A percentile compares a stretch with the other conserved stretches of the same genome.
These are phyloP conservation scores for Purpureocillium takamizusanense DNA, from an alignment of 2,329 filamentous ascomycete species.

Conservation along the genomic window DNA sequence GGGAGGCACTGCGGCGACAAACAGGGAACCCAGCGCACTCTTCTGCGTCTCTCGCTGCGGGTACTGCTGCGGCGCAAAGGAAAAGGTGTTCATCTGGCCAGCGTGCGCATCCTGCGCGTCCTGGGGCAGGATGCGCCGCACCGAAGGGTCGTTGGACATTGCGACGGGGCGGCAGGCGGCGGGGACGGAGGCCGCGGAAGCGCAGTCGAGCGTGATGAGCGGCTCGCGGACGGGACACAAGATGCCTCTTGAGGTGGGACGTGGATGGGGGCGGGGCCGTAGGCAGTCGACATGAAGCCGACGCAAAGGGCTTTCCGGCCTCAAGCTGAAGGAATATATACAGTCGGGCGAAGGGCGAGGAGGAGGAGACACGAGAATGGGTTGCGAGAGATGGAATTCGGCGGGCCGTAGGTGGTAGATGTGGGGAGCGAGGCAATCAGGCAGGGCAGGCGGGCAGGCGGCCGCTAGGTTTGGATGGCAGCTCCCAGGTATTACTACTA, in stretches of 20 bases:
- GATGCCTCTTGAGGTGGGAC: not conserved
- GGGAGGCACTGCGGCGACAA: conserved; percentile 7
- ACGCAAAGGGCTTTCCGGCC: conserved; percentile 4
- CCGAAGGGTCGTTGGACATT: conserved; percentile 55
- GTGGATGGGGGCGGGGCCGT: not conserved
- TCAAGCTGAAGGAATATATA: no score
- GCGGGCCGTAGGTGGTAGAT: no score
- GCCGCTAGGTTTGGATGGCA: no score
- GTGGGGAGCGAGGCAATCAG: no score
- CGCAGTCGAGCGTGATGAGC: no score
- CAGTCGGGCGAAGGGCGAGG: not conserved
- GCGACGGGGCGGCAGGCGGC: conserved; percentile 6
- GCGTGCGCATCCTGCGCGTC: conserved; percentile 40
- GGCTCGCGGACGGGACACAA: conserved; percentile 1
- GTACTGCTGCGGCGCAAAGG: conserved; percentile 57
- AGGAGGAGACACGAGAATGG: conserved; percentile 3
- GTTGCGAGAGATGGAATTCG: no score
- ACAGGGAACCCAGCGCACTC: conserved; percentile 46
- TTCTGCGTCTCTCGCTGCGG: conserved; percentile 66
- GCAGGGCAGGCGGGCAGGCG: no score
- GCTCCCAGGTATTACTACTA: no score
- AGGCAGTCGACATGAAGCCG: conserved; percentile 20
- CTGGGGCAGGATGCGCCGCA: conserved; percentile 56
- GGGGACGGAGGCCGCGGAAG: no score
- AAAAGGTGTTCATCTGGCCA: conserved; percentile 56